phyloP scores from a whole-genome alignment of 2,329 filamentous ascomycete species.

The Aspergillus pseudoviridinutans region DNA sequence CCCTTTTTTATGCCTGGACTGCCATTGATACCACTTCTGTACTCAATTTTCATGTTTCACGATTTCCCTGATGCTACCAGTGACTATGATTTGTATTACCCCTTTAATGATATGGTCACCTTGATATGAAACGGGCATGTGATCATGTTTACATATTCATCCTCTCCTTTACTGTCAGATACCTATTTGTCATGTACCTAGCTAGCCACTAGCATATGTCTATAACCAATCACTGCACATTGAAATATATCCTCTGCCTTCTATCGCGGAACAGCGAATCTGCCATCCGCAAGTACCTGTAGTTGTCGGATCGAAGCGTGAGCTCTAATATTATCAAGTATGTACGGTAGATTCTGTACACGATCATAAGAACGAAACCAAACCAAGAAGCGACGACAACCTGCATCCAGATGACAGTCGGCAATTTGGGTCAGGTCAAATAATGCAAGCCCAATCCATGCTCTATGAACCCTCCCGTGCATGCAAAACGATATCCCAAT shows the following conservation, averaged over 20 bases:
- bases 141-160: conserved; percentile 14
- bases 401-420: background rate
- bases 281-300: background rate
- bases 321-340: background rate
- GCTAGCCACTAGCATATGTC: conserved; percentile 21
- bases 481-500: background rate
- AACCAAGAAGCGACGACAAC: background rate
- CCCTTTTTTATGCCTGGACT: conserved; percentile 3
- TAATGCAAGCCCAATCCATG: background rate
- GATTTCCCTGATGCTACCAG: conserved; percentile 7
- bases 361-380: background rate
- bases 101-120: conserved; percentile 3
- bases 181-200: conserved; percentile 30
- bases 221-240: conserved; percentile 15
- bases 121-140: conserved; percentile 7
- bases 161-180: conserved; percentile 25
- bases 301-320: background rate
- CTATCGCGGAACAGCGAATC: background rate
- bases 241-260: background rate
- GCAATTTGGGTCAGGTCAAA: background rate
- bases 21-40: conserved; percentile 14
- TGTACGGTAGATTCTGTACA: background rate
- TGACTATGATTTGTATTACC: conserved; percentile 3
- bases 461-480: background rate
- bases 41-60: conserved; percentile 9